Base-by-base conservation (phyloP, 352 stramenopile species). In the Peronospora belbahrii region DNA sequence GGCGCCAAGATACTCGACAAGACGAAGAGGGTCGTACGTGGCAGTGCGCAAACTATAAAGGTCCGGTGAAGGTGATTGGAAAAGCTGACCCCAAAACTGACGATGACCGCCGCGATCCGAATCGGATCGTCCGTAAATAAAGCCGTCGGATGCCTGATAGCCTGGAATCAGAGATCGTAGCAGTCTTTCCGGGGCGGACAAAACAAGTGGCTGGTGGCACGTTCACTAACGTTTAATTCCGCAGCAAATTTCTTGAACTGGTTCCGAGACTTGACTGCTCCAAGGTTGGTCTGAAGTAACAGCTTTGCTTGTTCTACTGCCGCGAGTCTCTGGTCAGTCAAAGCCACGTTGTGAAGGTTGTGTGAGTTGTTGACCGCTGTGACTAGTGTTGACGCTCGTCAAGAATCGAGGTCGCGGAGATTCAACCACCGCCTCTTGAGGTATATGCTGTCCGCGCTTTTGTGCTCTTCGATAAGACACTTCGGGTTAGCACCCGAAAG, bases 231-330 rank as follows among this genome's bases (percentile, higher is more conserved):
- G 13, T 46, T 37, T 20, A 49, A 27, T 24, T 54, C 51, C 0
- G 38, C 43, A 6, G 45, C 45, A n/a, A 44, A 56, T n/a, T 56
- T 56, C 27, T 56, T 52, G 10, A 10, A 28, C 33, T 56, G 15
- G 6, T 48, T 55, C 0, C 44, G 33, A 4, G 40, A 20, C 22
- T 62, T 34, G 13, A 57, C 31, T 1, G 6, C 19, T 0, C 27
- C 34, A 1, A 22, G 24, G 18, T 52, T 17, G 0, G 40, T 28
- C 4, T 35, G 23, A 2, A 52, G 18, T 24, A 24, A 8, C 10
- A 15, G n/a, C 13, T 48, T 53, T 6, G 22, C n/a, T 34, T 47
- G 32, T 1, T 46, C 18, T 14, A 47, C 34, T 17, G 17, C 22
- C 5, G 6, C 3, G 8, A 40, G 43, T 44, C 48, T 61, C 1